Evolutionary conservation across 129 eudicot species (phyloP), one percentile per base, ranked within the genome.

Genomic region (Flaveria trinervia): DNA sequence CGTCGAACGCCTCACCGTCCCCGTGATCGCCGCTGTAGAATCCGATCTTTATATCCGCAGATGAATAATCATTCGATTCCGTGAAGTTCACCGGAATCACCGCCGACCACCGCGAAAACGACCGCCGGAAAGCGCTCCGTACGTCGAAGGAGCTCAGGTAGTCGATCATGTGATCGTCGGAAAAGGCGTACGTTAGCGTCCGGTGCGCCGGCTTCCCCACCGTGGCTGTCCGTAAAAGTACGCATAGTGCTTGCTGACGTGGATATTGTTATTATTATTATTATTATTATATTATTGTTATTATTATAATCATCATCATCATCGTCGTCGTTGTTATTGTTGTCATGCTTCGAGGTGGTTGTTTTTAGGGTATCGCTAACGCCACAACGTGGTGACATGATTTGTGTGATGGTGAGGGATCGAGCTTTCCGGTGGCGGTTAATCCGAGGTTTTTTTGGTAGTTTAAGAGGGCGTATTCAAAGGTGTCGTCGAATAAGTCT

Each of bases 1-100:
- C 98, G 74, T 93, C 98, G 70, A 93, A 93, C 75, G 96, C 78
- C 76, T 90, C 91, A 1, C 98, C 98, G 77, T 93, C 98, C 36
- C 98, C 98, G 72, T 93, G 98, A 75, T 90, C 89, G 6, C 98
- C 95, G 3, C 18, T 28, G 61, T 85, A 82, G 48, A 91, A 93
- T 9, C 91, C 98, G 56, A 93, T 86, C 73, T 70, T 85, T 0
- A 93, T 77, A 17, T 93, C 92, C 0, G 96, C 92, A 0, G 57
- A 3, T 1, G 67, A 12, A 77, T 88, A 83, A 1, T 71, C 79
- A 3, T 78, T 77, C 0, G 82, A 15, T 68, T 90, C 95, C 43
- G 85, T 82, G 82, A 93, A 93, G 72, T 82, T 88, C 28, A 93
- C 89, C 43, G 98, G 98, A 13, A 93, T 90, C 46, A 87, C 96